Conservation (phyloP, 2,329 filamentous ascomycete species). For the Fusarium penzigii region DNA sequence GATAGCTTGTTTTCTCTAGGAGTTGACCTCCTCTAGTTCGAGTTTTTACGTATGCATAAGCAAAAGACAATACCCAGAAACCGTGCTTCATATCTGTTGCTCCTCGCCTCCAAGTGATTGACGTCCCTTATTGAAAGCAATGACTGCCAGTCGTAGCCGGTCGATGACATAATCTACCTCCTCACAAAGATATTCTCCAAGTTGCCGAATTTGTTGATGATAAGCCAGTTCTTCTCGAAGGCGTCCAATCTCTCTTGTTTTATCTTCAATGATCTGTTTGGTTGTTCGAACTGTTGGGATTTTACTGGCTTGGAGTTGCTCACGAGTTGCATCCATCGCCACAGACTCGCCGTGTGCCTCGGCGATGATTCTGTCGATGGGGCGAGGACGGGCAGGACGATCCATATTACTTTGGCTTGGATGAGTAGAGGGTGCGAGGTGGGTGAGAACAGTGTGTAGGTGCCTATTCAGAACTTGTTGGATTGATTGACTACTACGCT, state of each 20-base stretch:
- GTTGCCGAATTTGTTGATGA: conserved; percentile 1
- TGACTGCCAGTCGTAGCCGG: conserved; percentile 3
- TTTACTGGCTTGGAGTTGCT: conserved; percentile 8
- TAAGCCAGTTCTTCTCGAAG: conserved; percentile 7
- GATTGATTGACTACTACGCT: too few relatives aligned
- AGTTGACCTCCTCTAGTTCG: not conserved
- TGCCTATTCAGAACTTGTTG: too few relatives aligned
- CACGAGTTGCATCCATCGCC: conserved; percentile 1
- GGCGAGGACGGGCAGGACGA: conserved; percentile 6
- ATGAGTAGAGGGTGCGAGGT: too few relatives aligned
- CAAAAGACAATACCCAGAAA: not conserved
- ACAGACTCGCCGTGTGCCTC: conserved; percentile 4
- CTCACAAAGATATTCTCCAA: conserved; percentile 9
- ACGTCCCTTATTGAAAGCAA: conserved; percentile 7
- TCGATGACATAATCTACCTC: conserved; percentile 11
- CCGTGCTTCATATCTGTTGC: not conserved
- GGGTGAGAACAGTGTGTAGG: too few relatives aligned
- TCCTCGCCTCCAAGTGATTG: conserved; percentile 3
- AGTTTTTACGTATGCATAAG: not conserved
- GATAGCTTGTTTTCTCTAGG: not conserved
- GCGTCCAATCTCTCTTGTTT: conserved; percentile 4
- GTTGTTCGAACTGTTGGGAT: not conserved
- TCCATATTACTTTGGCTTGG: conserved; percentile 2
- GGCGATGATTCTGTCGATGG: conserved; percentile 8
- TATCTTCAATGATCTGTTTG: conserved; percentile 3